Base-by-base conservation (phyloP, 2,329 filamentous ascomycete species). In the Fusarium sp. region DNA sequence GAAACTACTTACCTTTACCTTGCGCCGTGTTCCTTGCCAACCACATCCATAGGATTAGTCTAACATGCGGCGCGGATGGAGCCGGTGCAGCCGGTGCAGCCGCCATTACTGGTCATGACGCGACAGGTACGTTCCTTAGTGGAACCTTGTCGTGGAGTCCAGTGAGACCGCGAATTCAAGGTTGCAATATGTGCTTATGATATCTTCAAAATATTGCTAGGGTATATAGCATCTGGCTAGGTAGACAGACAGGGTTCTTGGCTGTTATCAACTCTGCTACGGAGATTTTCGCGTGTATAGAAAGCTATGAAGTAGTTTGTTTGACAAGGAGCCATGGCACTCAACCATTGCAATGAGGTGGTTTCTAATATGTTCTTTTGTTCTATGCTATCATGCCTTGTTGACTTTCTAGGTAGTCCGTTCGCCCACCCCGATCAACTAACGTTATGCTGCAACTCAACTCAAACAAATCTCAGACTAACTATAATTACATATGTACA, bases 401-500 rank as follows among this genome's bases (percentile, higher is more conserved):
- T 26, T 59, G 39, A 52, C 44, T 65, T 34, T 58, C 32, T 34
- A 34, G 32, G 47, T 52, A 34, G 36, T 61, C 28, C 52, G 34
- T 51, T 42, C 39, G 48, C 45, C 42, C 50, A 65, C 36, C 47
- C 42, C 6, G 32, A 38, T 39, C 32, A 30, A 56, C 41, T 41
- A 26, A 26, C 24, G 24, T 18, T 18, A 59, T 59, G 41, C 59
- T 56, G 24, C 38, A 39, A 32, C 24, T 59, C 48, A 62, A 58
- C 24, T 59, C 48, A 59, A 58, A 57, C 59, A 54, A 61, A 64
- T 64, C 45, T 47, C n/a, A 50, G 52, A 55, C 62, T 50, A 67
- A 55, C 62, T 50, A 67, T 38, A 66, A 67, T 73, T 73, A 73
- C 55, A 60, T 64, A 36, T 32, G 50, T 52, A 56, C 63, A 61